Evolutionary conservation across 139 green algal genomes (phyloP).

Genomic region (Chlorella sp.): DNA sequence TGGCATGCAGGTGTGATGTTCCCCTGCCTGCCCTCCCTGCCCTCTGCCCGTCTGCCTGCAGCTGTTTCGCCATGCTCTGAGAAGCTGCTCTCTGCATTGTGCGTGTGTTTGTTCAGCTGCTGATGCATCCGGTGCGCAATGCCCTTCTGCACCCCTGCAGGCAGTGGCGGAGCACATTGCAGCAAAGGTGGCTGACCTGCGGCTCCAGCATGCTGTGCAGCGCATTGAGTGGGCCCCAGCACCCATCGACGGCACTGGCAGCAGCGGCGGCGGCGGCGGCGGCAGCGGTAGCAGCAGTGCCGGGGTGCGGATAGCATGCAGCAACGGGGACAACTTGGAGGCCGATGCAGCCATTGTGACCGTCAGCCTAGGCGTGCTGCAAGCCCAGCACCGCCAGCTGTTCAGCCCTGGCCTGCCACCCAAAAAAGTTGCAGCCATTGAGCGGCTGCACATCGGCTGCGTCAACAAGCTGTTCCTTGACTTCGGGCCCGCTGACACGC

Average conservation of each 20-base stretch:
- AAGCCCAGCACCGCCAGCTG: slow-evolving; percentile 26
- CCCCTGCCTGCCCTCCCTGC: background rate
- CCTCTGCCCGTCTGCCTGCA: no score
- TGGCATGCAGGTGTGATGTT: slow-evolving; percentile 27
- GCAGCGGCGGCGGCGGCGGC: background rate
- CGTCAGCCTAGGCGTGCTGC: slow-evolving; percentile 53
- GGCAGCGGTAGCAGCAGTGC: background rate
- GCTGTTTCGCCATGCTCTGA: no score
- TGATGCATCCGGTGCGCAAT: background rate
- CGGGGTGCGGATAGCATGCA: slow-evolving; percentile 27
- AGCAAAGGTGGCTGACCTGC: slow-evolving; percentile 30
- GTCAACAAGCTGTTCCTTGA: slow-evolving; percentile 49
- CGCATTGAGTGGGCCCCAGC: slow-evolving; percentile 19
- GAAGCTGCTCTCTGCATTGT: no score
- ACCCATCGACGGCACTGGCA: background rate
- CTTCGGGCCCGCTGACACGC: background rate
- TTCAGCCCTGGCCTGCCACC: slow-evolving; percentile 45
- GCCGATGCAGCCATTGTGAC: slow-evolving; percentile 50
- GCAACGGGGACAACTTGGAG: slow-evolving; percentile 9
- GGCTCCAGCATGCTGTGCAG: slow-evolving; percentile 23
- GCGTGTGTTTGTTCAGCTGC: background rate
- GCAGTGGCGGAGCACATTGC: slow-evolving; percentile 46
- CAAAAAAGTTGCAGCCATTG: slow-evolving; percentile 32
- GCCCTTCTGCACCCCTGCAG: slow-evolving; percentile 7
- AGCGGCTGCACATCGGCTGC: slow-evolving; percentile 27